Base-by-base conservation (phyloP, 208 protist species). In the Acanthamoeba sp. region DNA sequence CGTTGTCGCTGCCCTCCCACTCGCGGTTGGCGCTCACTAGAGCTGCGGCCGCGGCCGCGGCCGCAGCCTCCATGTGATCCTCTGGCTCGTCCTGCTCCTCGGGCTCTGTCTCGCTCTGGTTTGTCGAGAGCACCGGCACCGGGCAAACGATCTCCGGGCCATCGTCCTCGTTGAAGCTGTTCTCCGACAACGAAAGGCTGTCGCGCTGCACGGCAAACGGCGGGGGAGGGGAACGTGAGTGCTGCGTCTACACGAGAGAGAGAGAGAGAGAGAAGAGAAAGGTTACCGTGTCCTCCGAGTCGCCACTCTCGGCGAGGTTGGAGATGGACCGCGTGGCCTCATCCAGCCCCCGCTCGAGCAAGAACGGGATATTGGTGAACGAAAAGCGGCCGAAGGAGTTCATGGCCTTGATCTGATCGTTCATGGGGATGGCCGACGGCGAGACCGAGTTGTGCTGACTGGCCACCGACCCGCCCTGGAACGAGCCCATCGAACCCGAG, bases 291-390 rank as follows among this genome's bases (percentile, higher is more conserved):
- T 91, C 85, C 27, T 76, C 62, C 0, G 85, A 91, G 55, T 91
- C 62, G 24, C 42, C 62, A 27, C 55, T 89, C 82, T 89, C 82
- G 32, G 10, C 20, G 42, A 57, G 16, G 34, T 16, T 71, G 48
- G 52, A 73, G 34, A 91, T 91, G 34, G 85, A 91, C 22, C 52
- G 62, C 29, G 85, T 93, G 36, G 89, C 89, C 36, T 93, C 89
- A 20, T 93, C 69, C 32, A 93, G 52, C 0, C 66, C 52, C 1
- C 66, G 34, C 48, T 93, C 89, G 20, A 93, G n/a, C 64, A 93
- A 32, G 66, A 66, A 93, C 9, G 89, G 89, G 48, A 93, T 93
- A 64, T 93, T 93, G 36, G 89, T 93, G 50, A 93, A 93, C 18
- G 89, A 93, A 62, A 93, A 93, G 4, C 69, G 89, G 16, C 62